These are phyloP conservation scores for Neurospora cerealis DNA, from an alignment of 495 filamentous ascomycete genomes.

Conservation along the genomic window DNA sequence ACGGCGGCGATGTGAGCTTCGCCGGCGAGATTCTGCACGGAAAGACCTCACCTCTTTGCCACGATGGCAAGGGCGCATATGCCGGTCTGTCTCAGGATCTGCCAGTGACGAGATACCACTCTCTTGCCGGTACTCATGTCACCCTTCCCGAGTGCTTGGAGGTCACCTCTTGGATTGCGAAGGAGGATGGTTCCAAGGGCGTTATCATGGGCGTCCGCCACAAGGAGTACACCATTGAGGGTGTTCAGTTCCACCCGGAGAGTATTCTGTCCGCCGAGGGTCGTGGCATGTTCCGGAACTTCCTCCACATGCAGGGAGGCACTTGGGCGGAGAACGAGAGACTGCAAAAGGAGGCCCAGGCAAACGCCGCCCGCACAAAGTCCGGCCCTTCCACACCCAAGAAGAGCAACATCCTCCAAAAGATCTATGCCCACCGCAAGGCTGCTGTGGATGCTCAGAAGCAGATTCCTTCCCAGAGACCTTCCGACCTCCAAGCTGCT, in stretches of 20 bases:
- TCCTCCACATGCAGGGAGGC: conserved; percentile 73
- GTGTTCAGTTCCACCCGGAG: conserved; percentile 96
- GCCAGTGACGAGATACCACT: conserved; percentile 91
- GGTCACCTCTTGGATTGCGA: conserved; percentile 81
- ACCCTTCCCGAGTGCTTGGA: conserved; percentile 82
- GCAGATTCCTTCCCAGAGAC: conserved; percentile 73
- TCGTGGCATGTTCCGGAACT: conserved; percentile 83
- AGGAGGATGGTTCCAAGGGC: conserved; percentile 51
- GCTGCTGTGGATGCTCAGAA: conserved; percentile 75
- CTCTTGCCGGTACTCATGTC: conserved; percentile 82
- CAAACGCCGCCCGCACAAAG: conserved; percentile 5
- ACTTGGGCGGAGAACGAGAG: conserved; percentile 77
- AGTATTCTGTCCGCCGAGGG: conserved; percentile 90
- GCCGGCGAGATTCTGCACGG: conserved; percentile 96
- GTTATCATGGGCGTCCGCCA: conserved; percentile 97
- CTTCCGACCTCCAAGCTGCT: conserved; percentile 72
- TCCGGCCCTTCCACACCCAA: conserved; percentile 25
- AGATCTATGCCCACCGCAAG: conserved; percentile 80
- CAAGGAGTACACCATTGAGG: conserved; percentile 80
- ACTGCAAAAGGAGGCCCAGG: conserved; percentile 31
- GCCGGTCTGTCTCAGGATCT: conserved; percentile 63
- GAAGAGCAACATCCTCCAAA: conserved; percentile 77
- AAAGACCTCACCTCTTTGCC: conserved; percentile 82
- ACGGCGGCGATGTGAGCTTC: conserved; percentile 82
- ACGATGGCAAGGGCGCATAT: conserved; percentile 86